Conservation (phyloP, 2,329 filamentous ascomycete species). For the Penicillium sp. region DNA sequence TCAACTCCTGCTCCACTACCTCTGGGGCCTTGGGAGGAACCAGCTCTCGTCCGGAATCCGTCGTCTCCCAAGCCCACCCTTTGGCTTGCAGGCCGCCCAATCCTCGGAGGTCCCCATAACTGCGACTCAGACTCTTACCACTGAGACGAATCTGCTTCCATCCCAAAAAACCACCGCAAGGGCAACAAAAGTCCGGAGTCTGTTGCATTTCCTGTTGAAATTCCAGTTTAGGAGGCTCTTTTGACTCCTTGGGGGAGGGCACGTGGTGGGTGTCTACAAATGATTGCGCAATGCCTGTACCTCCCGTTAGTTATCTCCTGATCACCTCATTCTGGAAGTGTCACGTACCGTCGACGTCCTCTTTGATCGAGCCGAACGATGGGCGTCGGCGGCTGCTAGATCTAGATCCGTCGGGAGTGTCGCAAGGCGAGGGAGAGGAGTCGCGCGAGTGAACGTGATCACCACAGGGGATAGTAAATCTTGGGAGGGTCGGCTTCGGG, state of each 20-base stretch:
- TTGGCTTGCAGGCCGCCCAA: slow-evolving; percentile 36
- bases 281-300: slow-evolving; percentile 43
- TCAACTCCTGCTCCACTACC: slow-evolving; percentile 20
- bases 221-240: slow-evolving; percentile 24
- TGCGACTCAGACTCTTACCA: slow-evolving; percentile 46
- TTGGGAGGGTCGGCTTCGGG: slow-evolving; percentile 26
- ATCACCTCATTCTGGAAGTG: neutral
- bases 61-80: slow-evolving; percentile 45
- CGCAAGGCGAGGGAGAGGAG: slow-evolving; percentile 35
- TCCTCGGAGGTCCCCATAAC: slow-evolving; percentile 43
- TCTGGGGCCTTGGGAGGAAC: slow-evolving; percentile 15
- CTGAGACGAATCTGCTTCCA: slow-evolving; percentile 48
- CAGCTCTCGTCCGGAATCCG: slow-evolving; percentile 20
- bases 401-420: slow-evolving; percentile 37
- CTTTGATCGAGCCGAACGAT: slow-evolving; percentile 46
- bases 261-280: slow-evolving; percentile 43
- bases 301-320: neutral
- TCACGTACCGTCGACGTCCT: slow-evolving; percentile 43
- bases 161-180: slow-evolving; percentile 45
- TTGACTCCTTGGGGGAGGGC: slow-evolving; percentile 26
- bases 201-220: slow-evolving; percentile 36
- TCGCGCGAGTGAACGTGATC: slow-evolving; percentile 30
- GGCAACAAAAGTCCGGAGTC: slow-evolving; percentile 46
- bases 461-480: slow-evolving; percentile 22
- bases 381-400: slow-evolving; percentile 41